Percentiles rank a stretch among this genome's conserved stretches.
These are phyloP conservation scores for Takashimella koratensis DNA, from an alignment of 1,284 basidiomycete species.

Conservation along the genomic window DNA sequence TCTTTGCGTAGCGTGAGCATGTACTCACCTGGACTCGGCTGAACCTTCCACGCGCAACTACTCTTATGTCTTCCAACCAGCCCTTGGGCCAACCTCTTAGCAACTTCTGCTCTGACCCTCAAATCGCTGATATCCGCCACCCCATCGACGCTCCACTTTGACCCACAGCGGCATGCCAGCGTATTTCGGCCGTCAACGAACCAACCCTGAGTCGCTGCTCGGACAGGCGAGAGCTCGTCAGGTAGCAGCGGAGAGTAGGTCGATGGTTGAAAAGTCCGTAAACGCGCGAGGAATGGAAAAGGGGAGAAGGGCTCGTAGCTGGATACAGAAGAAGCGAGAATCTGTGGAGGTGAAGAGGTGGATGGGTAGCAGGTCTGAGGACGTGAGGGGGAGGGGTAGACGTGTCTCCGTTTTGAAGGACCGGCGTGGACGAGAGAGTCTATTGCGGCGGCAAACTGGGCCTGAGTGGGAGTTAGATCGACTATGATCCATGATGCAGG, in stretches of 20 bases:
- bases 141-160: conserved; percentile 11
- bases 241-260: conserved; percentile 14
- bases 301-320: conserved; percentile 35
- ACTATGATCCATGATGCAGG: not conserved
- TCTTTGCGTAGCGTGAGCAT: conserved; percentile 11
- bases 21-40: not conserved
- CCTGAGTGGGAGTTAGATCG: not conserved
- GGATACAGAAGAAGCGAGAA: conserved; percentile 9
- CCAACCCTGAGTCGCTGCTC: conserved; percentile 33
- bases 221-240: conserved; percentile 13
- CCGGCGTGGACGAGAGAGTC: conserved; percentile 4
- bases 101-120: conserved; percentile 9
- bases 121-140: conserved; percentile 21
- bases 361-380: conserved; percentile 17
- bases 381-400: not conserved
- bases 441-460: conserved; percentile 4
- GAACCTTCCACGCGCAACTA: not conserved
- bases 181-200: conserved; percentile 12
- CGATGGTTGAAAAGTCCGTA: conserved; percentile 27
- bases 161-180: conserved; percentile 24
- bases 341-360: conserved; percentile 19
- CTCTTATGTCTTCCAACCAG: not conserved
- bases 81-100: not conserved
- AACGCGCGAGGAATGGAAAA: conserved; percentile 29
- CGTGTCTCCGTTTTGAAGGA: not conserved